Evolutionary conservation across 2,329 filamentous ascomycete genomes (phyloP).

Genomic region (Chaetomiaceae sp.): DNA sequence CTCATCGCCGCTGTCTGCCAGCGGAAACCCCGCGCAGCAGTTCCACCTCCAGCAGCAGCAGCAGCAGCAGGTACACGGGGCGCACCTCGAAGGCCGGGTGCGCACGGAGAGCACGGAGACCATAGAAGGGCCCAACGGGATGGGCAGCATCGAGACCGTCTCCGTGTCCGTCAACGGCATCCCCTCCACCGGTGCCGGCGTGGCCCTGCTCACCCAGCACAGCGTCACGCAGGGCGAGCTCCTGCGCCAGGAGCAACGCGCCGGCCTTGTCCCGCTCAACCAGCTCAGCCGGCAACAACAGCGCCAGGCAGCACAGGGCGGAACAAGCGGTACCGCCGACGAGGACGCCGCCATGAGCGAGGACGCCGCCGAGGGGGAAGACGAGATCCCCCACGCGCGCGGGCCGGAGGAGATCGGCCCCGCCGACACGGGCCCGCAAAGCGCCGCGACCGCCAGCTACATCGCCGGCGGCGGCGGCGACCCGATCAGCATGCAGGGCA

Average conservation of each 20-base stretch:
- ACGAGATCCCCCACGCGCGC: conserved; percentile 70
- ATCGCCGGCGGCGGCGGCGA: conserved; percentile 31
- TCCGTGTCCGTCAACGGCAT: conserved; percentile 68
- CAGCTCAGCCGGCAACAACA: conserved; percentile 42
- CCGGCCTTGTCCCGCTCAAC: conserved; percentile 66
- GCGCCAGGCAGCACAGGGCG: conserved; percentile 12
- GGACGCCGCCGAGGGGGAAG: conserved; percentile 31
- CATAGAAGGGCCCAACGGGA: conserved; percentile 73
- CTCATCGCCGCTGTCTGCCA: conserved; percentile 19
- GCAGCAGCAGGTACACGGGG: conserved; percentile 26
- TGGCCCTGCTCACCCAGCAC: conserved; percentile 27
- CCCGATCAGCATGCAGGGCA: conserved; percentile 45
- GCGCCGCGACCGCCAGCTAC: conserved; percentile 33
- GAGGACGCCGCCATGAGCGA: conserved; percentile 27
- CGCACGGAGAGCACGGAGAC: conserved; percentile 72
- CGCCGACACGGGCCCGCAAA: conserved; percentile 76
- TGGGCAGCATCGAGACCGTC: conserved; percentile 74
- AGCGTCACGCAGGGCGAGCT: conserved; percentile 79
- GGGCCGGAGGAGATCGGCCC: conserved; percentile 81
- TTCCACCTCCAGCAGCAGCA: conserved; percentile 15
- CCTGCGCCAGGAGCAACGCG: conserved; percentile 77
- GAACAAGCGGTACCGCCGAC: conserved; percentile 6
- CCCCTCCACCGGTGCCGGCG: conserved; percentile 42
- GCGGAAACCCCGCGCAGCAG: conserved; percentile 1
- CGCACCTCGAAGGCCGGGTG: conserved; percentile 52